Evolutionary conservation across 2,329 filamentous ascomycete species (phyloP).

Genomic region (Remersonia thermophila): DNA sequence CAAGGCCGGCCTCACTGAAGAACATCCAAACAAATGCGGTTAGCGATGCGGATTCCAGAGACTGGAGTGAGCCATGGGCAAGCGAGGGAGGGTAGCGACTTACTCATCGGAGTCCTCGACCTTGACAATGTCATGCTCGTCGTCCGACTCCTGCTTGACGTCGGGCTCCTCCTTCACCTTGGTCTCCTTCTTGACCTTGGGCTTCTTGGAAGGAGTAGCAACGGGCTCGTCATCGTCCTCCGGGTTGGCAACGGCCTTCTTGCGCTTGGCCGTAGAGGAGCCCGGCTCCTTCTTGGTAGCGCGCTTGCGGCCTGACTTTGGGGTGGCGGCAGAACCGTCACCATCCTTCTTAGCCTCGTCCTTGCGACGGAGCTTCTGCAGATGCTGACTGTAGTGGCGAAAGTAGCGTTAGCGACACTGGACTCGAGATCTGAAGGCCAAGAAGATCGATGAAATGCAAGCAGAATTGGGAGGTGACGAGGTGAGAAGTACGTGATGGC

Average conservation of each 20-base stretch:
- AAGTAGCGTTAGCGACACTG: constrained; percentile 2
- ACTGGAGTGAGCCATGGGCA: no score
- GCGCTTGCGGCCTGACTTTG: constrained; percentile 7
- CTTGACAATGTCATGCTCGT: no score
- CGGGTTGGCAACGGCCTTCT: constrained; percentile 10
- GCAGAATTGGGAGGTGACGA: no score
- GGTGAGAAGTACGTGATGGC: constrained; percentile 18
- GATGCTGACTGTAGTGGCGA: constrained; percentile 20
- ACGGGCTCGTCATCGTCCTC: constrained; percentile 7
- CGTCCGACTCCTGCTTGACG: neutral
- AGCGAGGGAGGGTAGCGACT: neutral
- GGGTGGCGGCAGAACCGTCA: constrained; percentile 1
- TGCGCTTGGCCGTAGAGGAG: constrained; percentile 5
- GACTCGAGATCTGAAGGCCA: neutral
- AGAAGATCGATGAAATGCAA: constrained; percentile 4
- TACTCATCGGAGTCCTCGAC: no score
- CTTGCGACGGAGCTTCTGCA: constrained; percentile 24
- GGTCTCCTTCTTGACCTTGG: constrained; percentile 5
- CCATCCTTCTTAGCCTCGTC: constrained; percentile 10
- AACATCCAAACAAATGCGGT: no score
- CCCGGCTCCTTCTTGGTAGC: constrained; percentile 6
- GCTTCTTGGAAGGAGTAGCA: neutral
- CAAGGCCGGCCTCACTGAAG: no score
- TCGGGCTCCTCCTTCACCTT: constrained; percentile 2
- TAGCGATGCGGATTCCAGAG: no score